phyloP scores from a whole-genome alignment of 2,329 filamentous ascomycete genomes.

The Trichoderma afroharzianum region DNA sequence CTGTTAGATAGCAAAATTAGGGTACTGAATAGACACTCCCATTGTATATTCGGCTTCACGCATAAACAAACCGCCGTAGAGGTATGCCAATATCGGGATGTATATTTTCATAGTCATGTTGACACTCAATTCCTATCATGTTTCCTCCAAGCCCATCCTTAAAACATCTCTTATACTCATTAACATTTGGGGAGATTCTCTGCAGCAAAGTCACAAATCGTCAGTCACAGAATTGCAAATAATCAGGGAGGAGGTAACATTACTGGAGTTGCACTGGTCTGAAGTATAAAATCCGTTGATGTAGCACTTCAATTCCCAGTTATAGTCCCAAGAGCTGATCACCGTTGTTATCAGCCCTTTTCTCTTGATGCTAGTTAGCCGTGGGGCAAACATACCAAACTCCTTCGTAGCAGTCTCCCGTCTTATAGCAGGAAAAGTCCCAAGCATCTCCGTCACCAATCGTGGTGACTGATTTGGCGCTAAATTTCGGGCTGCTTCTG shows the following conservation, averaged over 20 bases:
- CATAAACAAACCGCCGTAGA: rapidly evolving
- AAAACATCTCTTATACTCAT: not conserved
- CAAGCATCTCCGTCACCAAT: conserved; percentile 4
- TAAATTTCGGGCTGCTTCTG: not conserved
- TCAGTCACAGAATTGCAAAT: not conserved
- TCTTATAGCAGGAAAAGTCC: conserved; percentile 6
- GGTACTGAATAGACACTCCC: not conserved
- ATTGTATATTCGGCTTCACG: not conserved
- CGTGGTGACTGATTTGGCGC: not conserved
- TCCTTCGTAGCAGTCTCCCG: conserved; percentile 1
- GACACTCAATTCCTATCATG: too few relatives aligned
- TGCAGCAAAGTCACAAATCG: not conserved
- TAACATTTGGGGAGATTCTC: conserved; percentile 3
- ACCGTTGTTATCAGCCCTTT: not conserved
- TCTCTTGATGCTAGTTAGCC: not conserved
- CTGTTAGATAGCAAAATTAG: not conserved
- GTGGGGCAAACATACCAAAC: not conserved
- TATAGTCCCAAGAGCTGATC: not conserved
- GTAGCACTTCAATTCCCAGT: not conserved
- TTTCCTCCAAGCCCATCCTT: not conserved
- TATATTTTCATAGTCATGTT: too few relatives aligned
- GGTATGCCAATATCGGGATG: too few relatives aligned
- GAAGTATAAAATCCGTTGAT: conserved; percentile 5
- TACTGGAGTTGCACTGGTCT: conserved; percentile 1
- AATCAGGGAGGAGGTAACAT: not conserved